A percentile compares a stretch with the other conserved stretches of the same genome.
Conservation (phyloP, 1,284 basidiomycete species). For the Ustanciosporium gigantosporum region DNA sequence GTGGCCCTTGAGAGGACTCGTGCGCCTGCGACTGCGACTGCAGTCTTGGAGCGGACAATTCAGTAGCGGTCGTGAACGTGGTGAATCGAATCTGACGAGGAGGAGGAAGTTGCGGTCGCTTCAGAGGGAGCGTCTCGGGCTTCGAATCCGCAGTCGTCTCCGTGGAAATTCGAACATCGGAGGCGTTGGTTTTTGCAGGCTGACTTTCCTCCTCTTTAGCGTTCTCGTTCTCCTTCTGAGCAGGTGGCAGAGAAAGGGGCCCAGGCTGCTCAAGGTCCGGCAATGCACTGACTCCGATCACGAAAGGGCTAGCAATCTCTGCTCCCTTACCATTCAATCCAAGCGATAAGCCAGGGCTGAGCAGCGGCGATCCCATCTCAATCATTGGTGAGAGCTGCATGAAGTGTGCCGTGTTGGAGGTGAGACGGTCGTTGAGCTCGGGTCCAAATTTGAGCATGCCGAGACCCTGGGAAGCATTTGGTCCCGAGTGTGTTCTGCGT, state of each 20-base stretch:
- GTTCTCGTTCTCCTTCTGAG: not conserved
- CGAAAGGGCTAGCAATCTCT: conserved; percentile 28
- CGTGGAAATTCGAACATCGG: not conserved
- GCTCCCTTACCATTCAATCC: conserved; percentile 17
- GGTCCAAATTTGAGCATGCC: conserved; percentile 25
- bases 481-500: conserved; percentile 25
- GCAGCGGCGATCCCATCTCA: conserved; percentile 37
- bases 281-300: conserved; percentile 25
- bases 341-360: conserved; percentile 28
- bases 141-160: conserved; percentile 9
- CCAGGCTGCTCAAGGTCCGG: conserved; percentile 36
- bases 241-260: conserved; percentile 19
- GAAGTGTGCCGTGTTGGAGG: conserved; percentile 11
- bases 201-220: not conserved
- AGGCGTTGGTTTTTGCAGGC: not conserved
- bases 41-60: conserved; percentile 7
- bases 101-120: conserved; percentile 31
- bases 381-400: conserved; percentile 43
- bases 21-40: conserved; percentile 4
- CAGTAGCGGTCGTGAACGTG: conserved; percentile 24
- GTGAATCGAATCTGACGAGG: conserved; percentile 40
- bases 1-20: conserved; percentile 4
- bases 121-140: conserved; percentile 9
- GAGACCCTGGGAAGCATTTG: conserved; percentile 12
- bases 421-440: conserved; percentile 24